These are phyloP conservation scores for Trichoderma reesei DNA, from an alignment of 495 filamentous ascomycete species.

Conservation along the genomic window DNA sequence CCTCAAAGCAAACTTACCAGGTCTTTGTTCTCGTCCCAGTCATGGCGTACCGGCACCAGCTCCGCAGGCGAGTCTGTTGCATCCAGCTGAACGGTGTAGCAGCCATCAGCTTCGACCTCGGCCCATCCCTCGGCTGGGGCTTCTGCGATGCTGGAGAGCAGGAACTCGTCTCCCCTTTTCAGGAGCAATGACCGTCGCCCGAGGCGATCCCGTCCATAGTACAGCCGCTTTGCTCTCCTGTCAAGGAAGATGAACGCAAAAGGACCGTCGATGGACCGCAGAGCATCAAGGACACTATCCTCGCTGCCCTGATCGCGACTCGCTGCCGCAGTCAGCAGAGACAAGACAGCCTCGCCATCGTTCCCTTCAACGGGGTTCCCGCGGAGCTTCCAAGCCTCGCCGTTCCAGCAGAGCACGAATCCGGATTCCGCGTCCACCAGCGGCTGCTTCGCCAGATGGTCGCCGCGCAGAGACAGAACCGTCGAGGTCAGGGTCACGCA, in stretches of 20 bases:
- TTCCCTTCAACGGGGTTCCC: conserved; percentile 51
- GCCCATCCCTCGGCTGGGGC: conserved; percentile 46
- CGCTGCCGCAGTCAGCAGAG: conserved; percentile 45
- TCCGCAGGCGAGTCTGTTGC: conserved; percentile 19
- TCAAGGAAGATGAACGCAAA: conserved; percentile 91
- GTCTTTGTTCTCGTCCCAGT: conserved; percentile 1
- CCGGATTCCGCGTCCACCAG: conserved; percentile 48
- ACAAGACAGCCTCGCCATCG: conserved; percentile 65
- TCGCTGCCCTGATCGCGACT: conserved; percentile 12
- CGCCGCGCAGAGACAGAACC: conserved; percentile 76
- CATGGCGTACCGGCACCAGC: conserved; percentile 14
- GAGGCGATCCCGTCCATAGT: conserved; percentile 76
- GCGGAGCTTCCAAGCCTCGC: conserved; percentile 83
- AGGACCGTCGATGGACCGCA: conserved; percentile 66
- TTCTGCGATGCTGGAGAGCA: conserved; percentile 73
- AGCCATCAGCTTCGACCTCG: conserved; percentile 75
- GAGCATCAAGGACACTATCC: conserved; percentile 37
- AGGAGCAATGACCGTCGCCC: conserved; percentile 74
- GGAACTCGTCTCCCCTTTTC: conserved; percentile 30
- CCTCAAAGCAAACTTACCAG: conserved; percentile 6
- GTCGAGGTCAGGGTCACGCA: conserved; percentile 63
- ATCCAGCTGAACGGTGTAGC: conserved; percentile 54
- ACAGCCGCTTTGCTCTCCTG: conserved; percentile 45
- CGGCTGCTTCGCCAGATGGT: conserved; percentile 62
- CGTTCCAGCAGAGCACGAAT: conserved; percentile 91